Base-by-base conservation (phyloP, 179 eudicot genomes). In the Spinacia oleracea region DNA sequence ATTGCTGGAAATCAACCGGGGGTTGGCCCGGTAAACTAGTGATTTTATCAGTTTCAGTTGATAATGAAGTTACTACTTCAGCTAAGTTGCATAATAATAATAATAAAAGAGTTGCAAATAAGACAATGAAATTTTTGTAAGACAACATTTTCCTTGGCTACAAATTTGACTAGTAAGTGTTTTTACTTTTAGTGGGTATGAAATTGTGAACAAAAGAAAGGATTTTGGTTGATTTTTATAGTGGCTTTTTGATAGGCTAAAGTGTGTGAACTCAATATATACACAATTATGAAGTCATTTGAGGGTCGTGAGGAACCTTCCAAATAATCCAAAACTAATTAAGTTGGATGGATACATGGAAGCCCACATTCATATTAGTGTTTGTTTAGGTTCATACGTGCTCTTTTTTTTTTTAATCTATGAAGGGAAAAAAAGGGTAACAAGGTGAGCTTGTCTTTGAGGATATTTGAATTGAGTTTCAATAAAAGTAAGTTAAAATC, bases 11-110 rank as follows among this genome's bases (percentile, higher is more conserved):
- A 32, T 78, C 48, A 11, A 85, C 85, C 12, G 73, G 35, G 4
- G 91, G 91, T 76, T 89, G 91, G 0, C 91, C 90, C 0, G 90
- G 90, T 10, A 89, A 83, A 32, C 64, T 81, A 55, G 80, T 73
- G 58, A 83, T 77, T 42, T 67, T 38, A 74, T 83, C 81, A 80
- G 43, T 58, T 42, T 80, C 55, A 25, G 35, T 55, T 29, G 77
- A 73, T n/a, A 66, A 73, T 20, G 55, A 43, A 46, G 12, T 53
- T 35, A 73, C 38, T 80, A 66, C 20, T 53, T 12, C 32, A 20
- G 72, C 66, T 35, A 45, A 23, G 55, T 42, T 34, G 9, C 31
- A 1, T 56, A 59, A 60, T 6, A 66, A 42, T 20, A 80, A 1
- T 56, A 59, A 60, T 6, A 66, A 42, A 25, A 80, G 59, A 29